phyloP scores from a whole-genome alignment of 345 rosid genomes.

The Pugionium dolabratum region DNA sequence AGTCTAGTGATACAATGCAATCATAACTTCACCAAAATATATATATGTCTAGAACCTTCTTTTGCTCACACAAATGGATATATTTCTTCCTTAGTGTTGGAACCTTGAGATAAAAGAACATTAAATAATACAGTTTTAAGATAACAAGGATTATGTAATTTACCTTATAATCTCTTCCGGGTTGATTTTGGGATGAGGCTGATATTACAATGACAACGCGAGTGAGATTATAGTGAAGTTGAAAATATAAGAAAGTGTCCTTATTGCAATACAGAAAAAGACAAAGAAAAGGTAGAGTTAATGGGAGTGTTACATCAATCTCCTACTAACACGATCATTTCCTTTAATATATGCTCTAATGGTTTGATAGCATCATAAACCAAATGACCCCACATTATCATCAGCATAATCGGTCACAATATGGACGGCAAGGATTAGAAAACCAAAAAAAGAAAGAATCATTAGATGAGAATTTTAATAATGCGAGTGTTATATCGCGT shows the following conservation, averaged over 20 bases:
- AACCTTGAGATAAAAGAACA: not conserved
- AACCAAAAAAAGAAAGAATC: slow-evolving; percentile 22
- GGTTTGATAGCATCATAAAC: slow-evolving; percentile 66
- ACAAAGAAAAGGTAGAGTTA: slow-evolving; percentile 36
- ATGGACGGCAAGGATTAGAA: slow-evolving; percentile 52
- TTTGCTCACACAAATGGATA: slow-evolving; percentile 20
- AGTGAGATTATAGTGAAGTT: slow-evolving; percentile 15
- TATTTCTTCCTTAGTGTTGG: slow-evolving; percentile 31
- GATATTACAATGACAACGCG: slow-evolving; percentile 10
- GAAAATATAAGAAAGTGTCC: slow-evolving; percentile 41
- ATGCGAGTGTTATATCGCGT: slow-evolving; percentile 39
- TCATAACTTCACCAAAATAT: slow-evolving; percentile 38
- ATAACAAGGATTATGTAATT: slow-evolving; percentile 2
- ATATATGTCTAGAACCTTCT: slow-evolving; percentile 40
- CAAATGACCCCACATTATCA: slow-evolving; percentile 44
- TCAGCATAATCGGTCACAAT: slow-evolving; percentile 49
- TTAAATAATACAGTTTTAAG: not conserved
- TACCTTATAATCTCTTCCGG: slow-evolving; percentile 11
- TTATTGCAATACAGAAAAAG: slow-evolving; percentile 29
- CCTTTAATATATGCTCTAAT: slow-evolving; percentile 33
- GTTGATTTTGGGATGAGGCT: slow-evolving; percentile 14
- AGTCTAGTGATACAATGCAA: slow-evolving; percentile 46
- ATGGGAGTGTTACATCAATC: slow-evolving; percentile 29
- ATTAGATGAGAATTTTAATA: slow-evolving; percentile 41
- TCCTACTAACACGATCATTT: not conserved